Base-by-base conservation (phyloP, 1,284 basidiomycete genomes). In the Rhodotorula glutinis region DNA sequence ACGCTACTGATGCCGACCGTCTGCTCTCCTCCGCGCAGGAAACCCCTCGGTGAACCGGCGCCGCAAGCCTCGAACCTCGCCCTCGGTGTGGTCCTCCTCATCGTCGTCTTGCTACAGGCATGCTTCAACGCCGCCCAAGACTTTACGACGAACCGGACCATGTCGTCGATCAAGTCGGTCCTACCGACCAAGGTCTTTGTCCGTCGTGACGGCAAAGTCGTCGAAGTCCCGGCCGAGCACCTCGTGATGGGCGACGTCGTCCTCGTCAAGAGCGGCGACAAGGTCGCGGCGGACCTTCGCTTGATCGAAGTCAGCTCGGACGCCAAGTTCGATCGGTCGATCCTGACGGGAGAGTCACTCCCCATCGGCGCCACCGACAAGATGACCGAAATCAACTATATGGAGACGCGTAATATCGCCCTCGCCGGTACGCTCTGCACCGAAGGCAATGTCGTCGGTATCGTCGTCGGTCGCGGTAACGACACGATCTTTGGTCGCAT, bases 381-480 rank as follows among this genome's bases (percentile, higher is more conserved):
- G 29, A 74, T 76, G 21, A 85, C 84, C 3, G 83, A 85, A 17
- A 79, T 82, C 27, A 87, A 86, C 65, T 58, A 56, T 41, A 56
- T 65, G 53, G 77, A 84, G 68, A 83, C n/a, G 80, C 71, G 82
- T 70, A 88, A 88, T 76, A 80, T 88, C 53, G 86, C 85, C 4
- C 79, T 88, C 19, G 84, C 86, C 77, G 86, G 86, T 19, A 87
- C 86, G 0, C 80, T 85, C 33, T 86, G 85, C 71, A 82, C 85
- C 2, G 82, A 83, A 55, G 87, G 87, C 9, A 82, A 77, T 33
- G 86, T 85, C 60, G 78, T 79, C n/a, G 87, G 84, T 53, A 60
- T 79, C n/a, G 59, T 64, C 25, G 49, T 67, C 21, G 62, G 53
- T 30, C 60, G 60, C 47, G 66, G 86, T 53, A 83, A 86, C 75